These are phyloP conservation scores for Hortiboletus campestris DNA, from an alignment of 768 basidiomycete genomes.

Conservation along the genomic window DNA sequence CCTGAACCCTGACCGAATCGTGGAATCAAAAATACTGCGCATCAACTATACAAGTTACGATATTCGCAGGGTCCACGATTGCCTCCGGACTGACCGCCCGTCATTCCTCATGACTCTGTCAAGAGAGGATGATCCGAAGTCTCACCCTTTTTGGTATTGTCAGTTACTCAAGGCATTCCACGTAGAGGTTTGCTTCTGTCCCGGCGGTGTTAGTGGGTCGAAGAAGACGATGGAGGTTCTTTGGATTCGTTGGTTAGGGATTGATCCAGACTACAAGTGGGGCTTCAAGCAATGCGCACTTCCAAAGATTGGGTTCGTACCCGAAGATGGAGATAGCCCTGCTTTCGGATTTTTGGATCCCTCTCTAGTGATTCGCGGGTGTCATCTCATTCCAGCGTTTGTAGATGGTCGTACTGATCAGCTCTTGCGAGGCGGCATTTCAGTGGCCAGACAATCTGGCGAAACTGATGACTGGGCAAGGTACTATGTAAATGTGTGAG, in stretches of 20 bases:
- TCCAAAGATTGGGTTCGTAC: not conserved
- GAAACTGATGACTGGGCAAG: not conserved
- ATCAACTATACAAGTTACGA: conserved; percentile 6
- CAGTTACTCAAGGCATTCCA: not conserved
- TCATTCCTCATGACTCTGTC: too few relatives aligned
- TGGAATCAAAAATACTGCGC: not conserved
- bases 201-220: not conserved
- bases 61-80: not conserved
- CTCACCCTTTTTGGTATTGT: not conserved
- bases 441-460: not conserved
- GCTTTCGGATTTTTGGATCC: not conserved
- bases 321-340: not conserved
- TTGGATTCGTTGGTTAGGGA: not conserved
- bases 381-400: too few relatives aligned
- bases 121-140: too few relatives aligned
- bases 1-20: not conserved
- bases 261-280: not conserved
- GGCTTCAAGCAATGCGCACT: not conserved
- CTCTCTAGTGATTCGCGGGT: too few relatives aligned
- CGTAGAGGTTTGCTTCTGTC: not conserved
- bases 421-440: not conserved
- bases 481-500: conserved; percentile 2
- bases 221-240: not conserved
- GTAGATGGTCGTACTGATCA: not conserved
- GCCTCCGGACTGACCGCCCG: not conserved